Percentiles rank a stretch among this genome's conserved stretches.
phyloP scores from a whole-genome alignment of 768 basidiomycete genomes.

The Nidularia sp. region DNA sequence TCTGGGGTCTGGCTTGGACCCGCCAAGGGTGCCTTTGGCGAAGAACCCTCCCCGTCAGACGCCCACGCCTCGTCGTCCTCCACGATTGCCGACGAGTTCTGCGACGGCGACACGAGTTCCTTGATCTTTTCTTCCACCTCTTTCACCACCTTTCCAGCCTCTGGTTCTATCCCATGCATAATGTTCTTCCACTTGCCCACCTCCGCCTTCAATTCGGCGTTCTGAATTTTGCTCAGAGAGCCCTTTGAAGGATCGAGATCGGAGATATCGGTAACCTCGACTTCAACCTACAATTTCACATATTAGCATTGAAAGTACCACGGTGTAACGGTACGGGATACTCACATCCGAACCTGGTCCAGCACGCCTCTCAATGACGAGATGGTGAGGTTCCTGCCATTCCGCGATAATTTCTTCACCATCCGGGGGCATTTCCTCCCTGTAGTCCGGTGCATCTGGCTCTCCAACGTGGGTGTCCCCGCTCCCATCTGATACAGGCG shows the following conservation, averaged over 20 bases:
- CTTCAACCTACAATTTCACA: constrained; percentile 44
- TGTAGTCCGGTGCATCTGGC: constrained; percentile 4
- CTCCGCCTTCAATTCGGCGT: no score
- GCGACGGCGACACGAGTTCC: no score
- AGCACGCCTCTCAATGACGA: constrained; percentile 17
- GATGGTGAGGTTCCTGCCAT: constrained; percentile 21
- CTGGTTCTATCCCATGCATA: no score
- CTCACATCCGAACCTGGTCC: constrained; percentile 24
- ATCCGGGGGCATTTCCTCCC: constrained; percentile 13
- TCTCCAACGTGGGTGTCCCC: constrained; percentile 2
- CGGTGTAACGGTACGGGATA: constrained; percentile 3
- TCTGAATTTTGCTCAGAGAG: no score
- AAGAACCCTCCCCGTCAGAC: not conserved
- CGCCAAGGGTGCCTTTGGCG: no score
- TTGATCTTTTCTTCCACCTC: no score
- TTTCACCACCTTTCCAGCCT: no score
- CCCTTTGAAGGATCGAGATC: constrained; percentile 5
- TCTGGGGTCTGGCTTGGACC: no score
- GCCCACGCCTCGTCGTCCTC: not conserved
- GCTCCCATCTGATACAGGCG: constrained; percentile 5
- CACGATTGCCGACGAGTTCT: no score
- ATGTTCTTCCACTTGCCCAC: no score
- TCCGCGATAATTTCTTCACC: constrained; percentile 13
- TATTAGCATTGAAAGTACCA: constrained; percentile 1
- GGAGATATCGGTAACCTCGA: constrained; percentile 23